Evolutionary conservation across 345 rosid species (phyloP), one percentile per base, ranked within the genome.

Genomic region (Aegle marmelos): DNA sequence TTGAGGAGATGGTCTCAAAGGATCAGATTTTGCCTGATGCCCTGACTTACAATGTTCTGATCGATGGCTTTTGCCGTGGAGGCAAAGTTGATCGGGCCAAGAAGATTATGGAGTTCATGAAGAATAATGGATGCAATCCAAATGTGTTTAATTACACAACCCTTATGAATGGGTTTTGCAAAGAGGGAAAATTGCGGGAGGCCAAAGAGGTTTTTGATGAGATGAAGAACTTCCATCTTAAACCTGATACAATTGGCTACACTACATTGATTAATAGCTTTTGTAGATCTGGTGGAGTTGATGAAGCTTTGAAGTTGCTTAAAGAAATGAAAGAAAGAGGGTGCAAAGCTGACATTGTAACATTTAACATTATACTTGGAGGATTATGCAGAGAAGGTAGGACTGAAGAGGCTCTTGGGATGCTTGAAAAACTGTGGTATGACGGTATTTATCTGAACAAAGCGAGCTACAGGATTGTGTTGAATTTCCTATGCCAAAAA

Each of bases 51-150:
- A 91, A 89, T 76, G 80, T 92, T 70, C 81, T 94, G 85, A 94
- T 96, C 22, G 84, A 87, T n/a, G 99, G 99, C 19, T 96, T 96
- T 76, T 89, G 89, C 85, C 77, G 75, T 25, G 78, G 64, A 14
- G 97, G 95, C 70, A 92, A 92, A 85, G 94, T 89, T 82, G 93
- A 87, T 76, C 86, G 81, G 68, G 99, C 90, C 2, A 85, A 80
- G 86, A 91, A 87, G 86, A 90, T 95, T 76, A 62, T 95, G 74
- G 95, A 92, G 28, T 93, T 95, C 53, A 92, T 91, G 98, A 93
- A 86, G 87, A 87, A 79, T 77, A 90, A 91, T 62, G 97, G 98
- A 76, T 92, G 93, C 75, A 77, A 31, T 62, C 97, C 97, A 3
- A 92, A 91, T 63, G 70, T 92, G 36, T 87, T 85, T 80, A 92